These are phyloP conservation scores for Auricularia cornea DNA, from an alignment of 768 basidiomycete species.

Conservation along the genomic window DNA sequence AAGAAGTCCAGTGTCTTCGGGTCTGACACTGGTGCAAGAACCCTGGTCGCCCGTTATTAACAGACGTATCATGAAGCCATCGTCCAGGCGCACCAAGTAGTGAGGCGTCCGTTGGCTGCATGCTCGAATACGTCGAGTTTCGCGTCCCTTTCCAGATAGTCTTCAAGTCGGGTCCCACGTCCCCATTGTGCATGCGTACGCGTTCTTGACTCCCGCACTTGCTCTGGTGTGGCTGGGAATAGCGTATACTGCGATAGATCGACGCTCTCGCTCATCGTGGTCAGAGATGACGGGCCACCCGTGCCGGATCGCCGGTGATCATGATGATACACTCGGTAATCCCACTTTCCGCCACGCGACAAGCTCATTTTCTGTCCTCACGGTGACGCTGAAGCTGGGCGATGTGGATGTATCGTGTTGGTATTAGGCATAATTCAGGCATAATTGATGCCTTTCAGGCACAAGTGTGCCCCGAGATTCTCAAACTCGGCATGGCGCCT, in stretches of 20 bases:
- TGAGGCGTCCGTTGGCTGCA: conserved; percentile 36
- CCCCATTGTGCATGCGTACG: conserved; percentile 37
- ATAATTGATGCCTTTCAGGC: no score
- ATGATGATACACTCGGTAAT: no score
- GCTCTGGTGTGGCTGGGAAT: not conserved
- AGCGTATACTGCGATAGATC: not conserved
- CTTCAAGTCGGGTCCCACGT: conserved; percentile 32
- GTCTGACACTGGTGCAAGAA: conserved; percentile 44
- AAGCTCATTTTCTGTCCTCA: no score
- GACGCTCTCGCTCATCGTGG: no score
- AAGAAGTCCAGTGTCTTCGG: conserved; percentile 45
- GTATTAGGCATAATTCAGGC: no score
- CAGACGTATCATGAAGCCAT: not conserved
- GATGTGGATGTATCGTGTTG: no score
- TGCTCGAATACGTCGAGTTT: conserved; percentile 35
- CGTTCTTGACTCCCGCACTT: conserved; percentile 14
- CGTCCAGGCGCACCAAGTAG: conserved; percentile 38
- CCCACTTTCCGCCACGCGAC: no score
- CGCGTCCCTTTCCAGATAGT: conserved; percentile 37
- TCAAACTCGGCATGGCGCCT: no score
- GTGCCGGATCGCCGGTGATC: no score
- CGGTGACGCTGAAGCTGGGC: no score
- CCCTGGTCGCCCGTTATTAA: conserved; percentile 31
- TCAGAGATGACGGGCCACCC: no score
- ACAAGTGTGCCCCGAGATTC: no score